phyloP scores from a whole-genome alignment of 345 rosid genomes.

The Eucalyptus leucophloia region DNA sequence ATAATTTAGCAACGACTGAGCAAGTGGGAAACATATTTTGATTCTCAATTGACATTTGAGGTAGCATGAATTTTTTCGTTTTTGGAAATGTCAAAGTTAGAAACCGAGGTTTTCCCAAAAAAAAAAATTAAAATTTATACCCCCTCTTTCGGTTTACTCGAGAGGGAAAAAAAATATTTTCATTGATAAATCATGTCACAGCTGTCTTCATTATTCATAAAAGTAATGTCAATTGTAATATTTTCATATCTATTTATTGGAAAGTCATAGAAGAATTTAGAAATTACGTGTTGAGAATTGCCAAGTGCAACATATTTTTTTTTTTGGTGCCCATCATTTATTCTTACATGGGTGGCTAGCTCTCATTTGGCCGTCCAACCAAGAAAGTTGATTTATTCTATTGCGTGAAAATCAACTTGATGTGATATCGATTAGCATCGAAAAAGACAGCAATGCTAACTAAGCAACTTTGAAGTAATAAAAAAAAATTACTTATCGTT shows the following conservation, averaged over 20 bases:
- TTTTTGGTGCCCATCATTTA: not conserved
- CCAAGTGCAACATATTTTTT: fast-evolving
- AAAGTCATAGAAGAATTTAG: not conserved
- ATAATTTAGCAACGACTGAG: not conserved
- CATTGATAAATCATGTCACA: fast-evolving
- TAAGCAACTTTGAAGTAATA: not conserved
- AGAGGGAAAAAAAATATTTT: not conserved
- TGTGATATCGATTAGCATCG: not conserved
- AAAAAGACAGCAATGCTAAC: not conserved
- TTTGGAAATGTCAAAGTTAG: not conserved
- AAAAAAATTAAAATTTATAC: not conserved
- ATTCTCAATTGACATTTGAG: not conserved
- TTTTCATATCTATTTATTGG: not conserved
- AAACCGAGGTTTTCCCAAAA: not conserved
- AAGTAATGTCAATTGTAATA: not conserved
- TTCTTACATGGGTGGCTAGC: not conserved
- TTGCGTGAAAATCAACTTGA: not conserved
- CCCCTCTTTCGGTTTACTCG: not conserved
- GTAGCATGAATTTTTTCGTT: not conserved
- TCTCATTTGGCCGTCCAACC: not conserved
- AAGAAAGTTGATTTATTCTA: not conserved
- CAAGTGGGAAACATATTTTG: not conserved
- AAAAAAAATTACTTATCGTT: not conserved
- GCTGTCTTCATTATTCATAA: not conserved
- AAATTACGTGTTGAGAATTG: not conserved